These are phyloP conservation scores for Sarocladium strictum DNA, from an alignment of 2,329 filamentous ascomycete genomes.

Conservation along the genomic window DNA sequence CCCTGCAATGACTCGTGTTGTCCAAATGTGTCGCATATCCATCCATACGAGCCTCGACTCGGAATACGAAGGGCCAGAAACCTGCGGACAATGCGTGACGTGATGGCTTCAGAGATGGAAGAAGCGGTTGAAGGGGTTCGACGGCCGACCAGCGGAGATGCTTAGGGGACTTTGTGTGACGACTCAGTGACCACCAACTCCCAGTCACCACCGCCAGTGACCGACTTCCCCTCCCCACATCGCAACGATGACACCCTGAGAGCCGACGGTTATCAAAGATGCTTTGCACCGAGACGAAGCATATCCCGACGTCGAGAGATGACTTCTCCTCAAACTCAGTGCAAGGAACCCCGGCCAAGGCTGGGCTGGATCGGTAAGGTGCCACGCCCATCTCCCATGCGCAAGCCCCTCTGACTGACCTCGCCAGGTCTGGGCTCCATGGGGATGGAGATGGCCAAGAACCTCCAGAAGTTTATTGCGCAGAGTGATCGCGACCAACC, in stretches of 20 bases:
- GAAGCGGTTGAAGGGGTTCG: too few species aligned
- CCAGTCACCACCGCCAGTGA: too few species aligned
- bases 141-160: too few species aligned
- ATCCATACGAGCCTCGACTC: too few species aligned
- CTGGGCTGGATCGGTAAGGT: constrained; percentile 2
- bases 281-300: neutral
- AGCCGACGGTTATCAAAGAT: too few species aligned
- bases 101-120: too few species aligned
- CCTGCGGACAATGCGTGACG: too few species aligned
- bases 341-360: neutral
- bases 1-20: too few species aligned
- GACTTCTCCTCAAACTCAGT: neutral
- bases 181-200: too few species aligned
- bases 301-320: neutral
- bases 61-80: too few species aligned
- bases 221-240: neutral
- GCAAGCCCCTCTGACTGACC: neutral
- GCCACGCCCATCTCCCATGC: neutral
- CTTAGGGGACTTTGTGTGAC: too few species aligned
- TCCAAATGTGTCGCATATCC: too few species aligned
- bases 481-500: constrained; percentile 13
- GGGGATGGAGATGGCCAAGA: constrained; percentile 43
- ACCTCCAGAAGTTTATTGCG: constrained; percentile 37
- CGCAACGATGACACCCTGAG: neutral
- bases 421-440: constrained; percentile 44